phyloP scores from a whole-genome alignment of 208 protist species.

The Trypanosoma rangeli region DNA sequence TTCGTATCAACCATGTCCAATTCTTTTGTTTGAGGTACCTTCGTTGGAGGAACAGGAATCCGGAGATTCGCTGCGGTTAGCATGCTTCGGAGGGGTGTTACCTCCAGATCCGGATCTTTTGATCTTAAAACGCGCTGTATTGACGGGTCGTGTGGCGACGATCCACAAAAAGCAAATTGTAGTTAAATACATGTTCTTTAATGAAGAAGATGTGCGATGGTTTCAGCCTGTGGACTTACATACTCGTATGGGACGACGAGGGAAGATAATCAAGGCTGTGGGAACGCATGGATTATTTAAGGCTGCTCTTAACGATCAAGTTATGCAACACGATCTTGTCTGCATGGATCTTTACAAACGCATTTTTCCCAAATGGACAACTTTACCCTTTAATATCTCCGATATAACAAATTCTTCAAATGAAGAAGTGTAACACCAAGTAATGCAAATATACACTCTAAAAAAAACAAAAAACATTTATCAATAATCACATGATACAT shows the following conservation, averaged over 20 bases:
- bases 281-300: constrained; percentile 98
- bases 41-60: constrained; percentile 83
- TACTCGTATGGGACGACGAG: constrained; percentile 93
- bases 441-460: constrained; percentile 22
- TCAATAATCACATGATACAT: background rate
- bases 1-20: constrained; percentile 81
- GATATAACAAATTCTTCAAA: constrained; percentile 42
- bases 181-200: constrained; percentile 96
- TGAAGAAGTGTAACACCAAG: constrained; percentile 36
- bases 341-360: constrained; percentile 98
- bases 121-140: constrained; percentile 75
- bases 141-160: constrained; percentile 79
- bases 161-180: constrained; percentile 94
- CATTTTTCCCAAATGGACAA: constrained; percentile 94
- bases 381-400: constrained; percentile 72
- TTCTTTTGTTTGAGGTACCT: constrained; percentile 84
- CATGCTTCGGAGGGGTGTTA: constrained; percentile 75
- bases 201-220: constrained; percentile 96
- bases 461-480: constrained; percentile 15
- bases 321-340: constrained; percentile 96
- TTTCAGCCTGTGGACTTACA: constrained; percentile 97
- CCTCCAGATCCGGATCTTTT: constrained; percentile 84
- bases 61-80: constrained; percentile 63
- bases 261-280: constrained; percentile 95
- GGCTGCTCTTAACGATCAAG: constrained; percentile 92